phyloP scores from a whole-genome alignment of 495 filamentous ascomycete genomes.

The Neurospora sp. region DNA sequence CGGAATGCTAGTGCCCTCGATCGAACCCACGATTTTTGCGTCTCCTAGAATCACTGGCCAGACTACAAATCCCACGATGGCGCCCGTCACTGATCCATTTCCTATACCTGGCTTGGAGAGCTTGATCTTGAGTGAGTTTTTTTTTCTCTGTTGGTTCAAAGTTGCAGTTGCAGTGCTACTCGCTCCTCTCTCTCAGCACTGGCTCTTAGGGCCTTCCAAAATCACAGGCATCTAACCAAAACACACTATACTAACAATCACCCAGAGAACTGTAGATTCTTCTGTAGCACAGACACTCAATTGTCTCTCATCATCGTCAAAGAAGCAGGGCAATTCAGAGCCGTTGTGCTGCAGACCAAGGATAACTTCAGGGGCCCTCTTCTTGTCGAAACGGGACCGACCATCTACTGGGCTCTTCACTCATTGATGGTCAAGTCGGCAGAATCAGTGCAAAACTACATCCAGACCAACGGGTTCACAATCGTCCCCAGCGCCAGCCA shows the following conservation, averaged over 20 bases:
- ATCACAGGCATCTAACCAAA: not conserved
- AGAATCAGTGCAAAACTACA: constrained; percentile 28
- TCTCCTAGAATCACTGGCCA: not conserved
- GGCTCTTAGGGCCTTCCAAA: not conserved
- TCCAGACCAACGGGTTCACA: constrained; percentile 26
- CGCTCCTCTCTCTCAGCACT: not conserved
- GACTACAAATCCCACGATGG: not conserved
- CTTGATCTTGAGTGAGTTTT: not conserved
- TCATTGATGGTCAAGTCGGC: constrained; percentile 27
- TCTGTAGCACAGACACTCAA: constrained; percentile 14
- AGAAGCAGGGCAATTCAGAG: constrained; percentile 24
- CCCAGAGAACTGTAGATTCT: constrained; percentile 32
- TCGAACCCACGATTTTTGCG: not conserved
- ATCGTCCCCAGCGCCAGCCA: constrained; percentile 7
- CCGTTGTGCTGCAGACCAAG: constrained; percentile 20
- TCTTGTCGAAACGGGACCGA: constrained; percentile 17
- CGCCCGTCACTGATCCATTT: not conserved
- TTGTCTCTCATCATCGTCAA: constrained; percentile 26
- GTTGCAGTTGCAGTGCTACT: not conserved
- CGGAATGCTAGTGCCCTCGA: not conserved
- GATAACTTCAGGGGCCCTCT: constrained; percentile 20
- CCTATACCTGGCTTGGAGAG: not conserved
- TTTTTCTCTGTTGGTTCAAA: not conserved
- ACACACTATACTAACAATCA: not conserved
- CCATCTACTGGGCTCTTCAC: constrained; percentile 12